These are phyloP conservation scores for Crithidia mellificae DNA, from an alignment of 208 protist genomes.

Conservation along the genomic window DNA sequence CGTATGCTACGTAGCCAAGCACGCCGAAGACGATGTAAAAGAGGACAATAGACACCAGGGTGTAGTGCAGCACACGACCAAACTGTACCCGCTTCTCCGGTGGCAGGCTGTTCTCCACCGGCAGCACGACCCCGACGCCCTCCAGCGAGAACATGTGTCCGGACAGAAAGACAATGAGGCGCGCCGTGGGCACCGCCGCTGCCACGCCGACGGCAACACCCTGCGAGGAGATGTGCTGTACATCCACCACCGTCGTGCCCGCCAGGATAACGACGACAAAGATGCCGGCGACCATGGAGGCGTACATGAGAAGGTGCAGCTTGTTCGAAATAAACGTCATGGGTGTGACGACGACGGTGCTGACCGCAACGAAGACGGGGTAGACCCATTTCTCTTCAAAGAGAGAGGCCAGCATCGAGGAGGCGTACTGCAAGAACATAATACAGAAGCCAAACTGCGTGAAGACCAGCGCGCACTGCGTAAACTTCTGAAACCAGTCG, in stretches of 20 bases:
- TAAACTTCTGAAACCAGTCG: constrained; percentile 53
- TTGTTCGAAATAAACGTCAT: constrained; percentile 72
- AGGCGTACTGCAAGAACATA: constrained; percentile 79
- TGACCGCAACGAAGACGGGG: constrained; percentile 48
- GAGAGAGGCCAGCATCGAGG: constrained; percentile 66
- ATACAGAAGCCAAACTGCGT: constrained; percentile 90
- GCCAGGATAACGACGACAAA: constrained; percentile 59
- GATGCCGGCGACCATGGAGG: constrained; percentile 62
- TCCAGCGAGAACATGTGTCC: constrained; percentile 84
- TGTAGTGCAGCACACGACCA: constrained; percentile 52
- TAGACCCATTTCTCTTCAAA: constrained; percentile 42
- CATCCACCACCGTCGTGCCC: constrained; percentile 54
- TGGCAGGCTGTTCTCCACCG: constrained; percentile 77
- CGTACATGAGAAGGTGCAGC: constrained; percentile 60
- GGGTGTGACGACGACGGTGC: constrained; percentile 57
- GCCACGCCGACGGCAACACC: constrained; percentile 45
- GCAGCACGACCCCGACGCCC: constrained; percentile 74
- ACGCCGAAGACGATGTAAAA: constrained; percentile 74
- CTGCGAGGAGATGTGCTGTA: constrained; percentile 35
- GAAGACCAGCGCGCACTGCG: constrained; percentile 73
- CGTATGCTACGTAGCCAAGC: constrained; percentile 74
- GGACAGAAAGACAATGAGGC: constrained; percentile 68
- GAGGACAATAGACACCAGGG: constrained; percentile 47
- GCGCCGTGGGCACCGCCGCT: constrained; percentile 39
- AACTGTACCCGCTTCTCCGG: constrained; percentile 49